Conservation (phyloP, 495 filamentous ascomycete genomes). For the Penicillium argentinense region DNA sequence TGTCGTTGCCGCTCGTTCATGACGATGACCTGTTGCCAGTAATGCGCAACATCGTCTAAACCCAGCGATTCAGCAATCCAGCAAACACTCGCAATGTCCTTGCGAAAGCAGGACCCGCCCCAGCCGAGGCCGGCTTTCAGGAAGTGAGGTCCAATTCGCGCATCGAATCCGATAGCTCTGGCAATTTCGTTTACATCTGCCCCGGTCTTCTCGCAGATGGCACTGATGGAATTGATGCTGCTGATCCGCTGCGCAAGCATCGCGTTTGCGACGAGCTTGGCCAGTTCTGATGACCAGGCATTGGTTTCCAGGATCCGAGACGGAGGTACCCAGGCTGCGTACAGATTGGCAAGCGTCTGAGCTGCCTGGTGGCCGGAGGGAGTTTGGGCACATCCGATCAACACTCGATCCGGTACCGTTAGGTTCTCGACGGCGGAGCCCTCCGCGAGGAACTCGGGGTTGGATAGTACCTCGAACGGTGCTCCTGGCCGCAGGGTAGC, state of each 20-base stretch:
- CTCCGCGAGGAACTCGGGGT: conserved; percentile 81
- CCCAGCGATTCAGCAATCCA: conserved; percentile 72
- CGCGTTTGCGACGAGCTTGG: conserved; percentile 79
- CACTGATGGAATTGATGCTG: conserved; percentile 79
- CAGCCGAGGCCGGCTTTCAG: conserved; percentile 78
- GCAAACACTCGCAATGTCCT: conserved; percentile 74
- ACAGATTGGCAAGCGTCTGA: conserved; percentile 60
- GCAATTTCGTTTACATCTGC: conserved; percentile 74
- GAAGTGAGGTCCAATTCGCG: conserved; percentile 69
- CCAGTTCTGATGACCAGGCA: conserved; percentile 76
- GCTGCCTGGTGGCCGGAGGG: conserved; percentile 60
- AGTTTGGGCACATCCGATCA: conserved; percentile 69
- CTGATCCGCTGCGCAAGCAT: conserved; percentile 82
- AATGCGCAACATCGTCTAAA: conserved; percentile 70
- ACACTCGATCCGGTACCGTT: conserved; percentile 69
- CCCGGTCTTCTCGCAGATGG: conserved; percentile 76
- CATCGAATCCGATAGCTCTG: conserved; percentile 67
- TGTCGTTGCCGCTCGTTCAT: conserved; percentile 78
- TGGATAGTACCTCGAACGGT: conserved; percentile 75
- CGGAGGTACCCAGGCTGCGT: conserved; percentile 69
- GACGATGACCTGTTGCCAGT: conserved; percentile 70
- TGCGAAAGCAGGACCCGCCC: conserved; percentile 81
- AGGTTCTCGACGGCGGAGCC: conserved; percentile 74
- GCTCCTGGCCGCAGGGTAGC: conserved; percentile 56
- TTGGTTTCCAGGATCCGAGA: conserved; percentile 69